These are phyloP conservation scores for Ophiostoma quercus DNA, from an alignment of 2,329 filamentous ascomycete genomes.

Conservation along the genomic window DNA sequence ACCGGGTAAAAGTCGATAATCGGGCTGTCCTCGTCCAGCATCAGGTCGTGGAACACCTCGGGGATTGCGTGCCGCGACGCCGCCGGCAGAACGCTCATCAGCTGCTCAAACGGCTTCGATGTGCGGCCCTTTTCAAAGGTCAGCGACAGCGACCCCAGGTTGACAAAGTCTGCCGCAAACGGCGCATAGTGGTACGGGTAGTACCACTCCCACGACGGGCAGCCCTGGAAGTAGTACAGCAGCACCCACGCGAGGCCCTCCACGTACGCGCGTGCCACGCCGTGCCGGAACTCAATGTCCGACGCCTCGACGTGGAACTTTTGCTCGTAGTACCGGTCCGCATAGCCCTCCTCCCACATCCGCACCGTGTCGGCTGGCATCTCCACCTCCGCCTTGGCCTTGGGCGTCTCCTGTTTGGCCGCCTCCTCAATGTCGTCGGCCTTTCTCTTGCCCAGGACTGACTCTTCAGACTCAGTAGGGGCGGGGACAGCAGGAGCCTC, in stretches of 20 bases:
- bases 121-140: conserved; percentile 77
- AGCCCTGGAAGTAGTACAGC: conserved; percentile 96
- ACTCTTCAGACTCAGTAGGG: not conserved
- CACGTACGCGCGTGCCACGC: conserved; percentile 86
- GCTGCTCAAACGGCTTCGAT: conserved; percentile 89
- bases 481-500: conserved; percentile 17
- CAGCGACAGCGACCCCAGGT: conserved; percentile 72
- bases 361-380: conserved; percentile 73
- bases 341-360: conserved; percentile 93
- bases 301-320: conserved; percentile 83
- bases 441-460: conserved; percentile 61
- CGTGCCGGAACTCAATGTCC: conserved; percentile 78
- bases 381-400: conserved; percentile 48
- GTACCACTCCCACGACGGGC: conserved; percentile 98
- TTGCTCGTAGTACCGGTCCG: conserved; percentile 92
- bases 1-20: conserved; percentile 98
- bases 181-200: conserved; percentile 98
- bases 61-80: conserved; percentile 90
- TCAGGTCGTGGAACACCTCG: conserved; percentile 79
- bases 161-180: conserved; percentile 90
- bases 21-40: conserved; percentile 80
- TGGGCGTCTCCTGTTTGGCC: conserved; percentile 43
- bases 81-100: conserved; percentile 96
- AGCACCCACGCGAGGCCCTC: conserved; percentile 95
- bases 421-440: conserved; percentile 62